Base-by-base conservation (phyloP, 495 filamentous ascomycete species). In the Neurospora tetraspora region DNA sequence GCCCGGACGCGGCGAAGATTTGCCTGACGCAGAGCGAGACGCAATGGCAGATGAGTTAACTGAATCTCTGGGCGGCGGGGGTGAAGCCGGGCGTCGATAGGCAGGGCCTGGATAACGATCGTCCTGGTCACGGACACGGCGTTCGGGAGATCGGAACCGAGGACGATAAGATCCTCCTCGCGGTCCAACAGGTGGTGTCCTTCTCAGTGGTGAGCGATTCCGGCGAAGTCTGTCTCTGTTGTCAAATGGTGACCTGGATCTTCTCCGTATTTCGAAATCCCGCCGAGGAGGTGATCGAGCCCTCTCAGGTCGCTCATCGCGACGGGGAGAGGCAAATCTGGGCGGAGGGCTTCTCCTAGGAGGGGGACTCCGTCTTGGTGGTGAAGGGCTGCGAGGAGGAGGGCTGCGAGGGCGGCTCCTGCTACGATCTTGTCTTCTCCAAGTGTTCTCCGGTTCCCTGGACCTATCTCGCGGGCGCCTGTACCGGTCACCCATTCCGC, bases 241-340 rank as follows among this genome's bases (percentile, higher is more conserved):
- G 20, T 83, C 79, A 69, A 80, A 81, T 1, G 85, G 84, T 34
- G 84, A 85, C 40, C 84, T 82, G n/a, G 84, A 86, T 75, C 85
- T 79, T 71, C 83, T 78, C 69, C 79, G 72, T 2, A 71, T 68
- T 27, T 76, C 77, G 43, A 71, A 78, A 11, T 81, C 79, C 40
- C 79, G 74, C 40, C 79, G 76, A 11, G 70, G 38, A 27, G 79
- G 79, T 2, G 79, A 79, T 38, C 79, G 68, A 8, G 75, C 53
- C 12, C 77, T 74, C 12, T 78, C 76, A 37, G 38, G 69, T 6
- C 75, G 71, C 45, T 80, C 80, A 65, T 81, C 80, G 77, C 83
- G 74, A n/a, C 82, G 82, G 5, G 84, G 84, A n/a, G 83, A 85
- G 8, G 76, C 76, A 69, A 80, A 84, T 16, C 80, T 79, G 27